These are phyloP conservation scores for Linnemannia hyalina DNA, from an alignment of 192 early-diverging fungal species.

Conservation along the genomic window DNA sequence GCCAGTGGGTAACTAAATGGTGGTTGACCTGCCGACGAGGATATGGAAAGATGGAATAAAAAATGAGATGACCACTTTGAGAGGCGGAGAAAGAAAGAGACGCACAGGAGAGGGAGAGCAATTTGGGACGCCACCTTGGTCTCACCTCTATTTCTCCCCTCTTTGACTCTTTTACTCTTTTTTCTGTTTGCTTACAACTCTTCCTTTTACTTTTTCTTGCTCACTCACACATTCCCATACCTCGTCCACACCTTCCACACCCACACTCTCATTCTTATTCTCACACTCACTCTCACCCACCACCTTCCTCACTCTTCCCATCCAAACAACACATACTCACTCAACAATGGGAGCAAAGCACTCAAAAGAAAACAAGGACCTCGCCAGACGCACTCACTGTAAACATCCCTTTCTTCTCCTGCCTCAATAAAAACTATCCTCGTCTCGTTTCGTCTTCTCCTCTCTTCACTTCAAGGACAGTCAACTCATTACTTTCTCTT, in stretches of 20 bases:
- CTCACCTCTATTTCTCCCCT: too few relatives aligned
- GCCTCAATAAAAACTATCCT: neutral
- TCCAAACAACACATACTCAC: neutral
- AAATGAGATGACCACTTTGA: too few relatives aligned
- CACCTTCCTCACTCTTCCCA: neutral
- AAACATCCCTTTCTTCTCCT: neutral
- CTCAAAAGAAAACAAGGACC: conserved; percentile 65
- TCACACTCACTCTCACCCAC: neutral
- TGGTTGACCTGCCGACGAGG: too few relatives aligned
- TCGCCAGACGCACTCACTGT: conserved; percentile 66
- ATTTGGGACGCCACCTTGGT: too few relatives aligned
- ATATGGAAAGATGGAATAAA: too few relatives aligned
- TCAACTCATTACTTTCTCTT: neutral
- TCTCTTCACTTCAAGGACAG: neutral
- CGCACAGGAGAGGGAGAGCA: too few relatives aligned
- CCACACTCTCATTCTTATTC: neutral
- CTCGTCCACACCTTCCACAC: neutral
- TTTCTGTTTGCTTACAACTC: neutral
- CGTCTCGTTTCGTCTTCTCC: neutral
- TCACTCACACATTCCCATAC: neutral
- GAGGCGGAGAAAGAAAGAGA: too few relatives aligned
- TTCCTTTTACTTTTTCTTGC: neutral
- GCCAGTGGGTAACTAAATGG: too few relatives aligned
- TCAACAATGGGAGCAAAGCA: conserved; percentile 62
- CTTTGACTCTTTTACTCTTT: neutral